phyloP scores from a whole-genome alignment of 495 filamentous ascomycete species.

The Daldinia vernicosa region DNA sequence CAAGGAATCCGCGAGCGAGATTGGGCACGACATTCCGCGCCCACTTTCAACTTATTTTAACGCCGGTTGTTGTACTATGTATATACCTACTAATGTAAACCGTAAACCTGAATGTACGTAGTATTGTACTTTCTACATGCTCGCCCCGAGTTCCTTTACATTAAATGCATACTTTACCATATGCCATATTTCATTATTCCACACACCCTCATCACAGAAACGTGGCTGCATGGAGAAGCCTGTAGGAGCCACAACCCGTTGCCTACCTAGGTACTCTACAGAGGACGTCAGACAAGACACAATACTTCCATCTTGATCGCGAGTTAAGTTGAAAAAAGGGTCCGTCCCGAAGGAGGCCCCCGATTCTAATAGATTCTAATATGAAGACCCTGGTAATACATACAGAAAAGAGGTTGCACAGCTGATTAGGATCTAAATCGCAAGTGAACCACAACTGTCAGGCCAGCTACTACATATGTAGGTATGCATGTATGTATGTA shows the following conservation, averaged over 20 bases:
- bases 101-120: too few relatives aligned
- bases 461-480: not conserved
- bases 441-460: not conserved
- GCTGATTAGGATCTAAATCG: slow-evolving; percentile 2
- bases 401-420: not conserved
- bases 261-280: slow-evolving; percentile 4
- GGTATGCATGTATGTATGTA: not conserved
- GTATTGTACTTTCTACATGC: not conserved
- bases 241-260: slow-evolving; percentile 11
- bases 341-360: not conserved
- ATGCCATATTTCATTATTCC: slow-evolving; percentile 13
- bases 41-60: slow-evolving; percentile 24
- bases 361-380: not conserved
- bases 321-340: not conserved
- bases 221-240: slow-evolving; percentile 31
- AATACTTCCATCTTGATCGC: not conserved
- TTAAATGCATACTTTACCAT: not conserved
- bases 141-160: not conserved
- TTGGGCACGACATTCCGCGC: slow-evolving; percentile 40
- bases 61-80: too few relatives aligned
- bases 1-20: slow-evolving; percentile 40
- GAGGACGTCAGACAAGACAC: not conserved
- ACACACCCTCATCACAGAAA: slow-evolving; percentile 29
- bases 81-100: too few relatives aligned
- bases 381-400: not conserved